These are phyloP conservation scores for Neurospora africana DNA, from an alignment of 495 filamentous ascomycete species.

Conservation along the genomic window DNA sequence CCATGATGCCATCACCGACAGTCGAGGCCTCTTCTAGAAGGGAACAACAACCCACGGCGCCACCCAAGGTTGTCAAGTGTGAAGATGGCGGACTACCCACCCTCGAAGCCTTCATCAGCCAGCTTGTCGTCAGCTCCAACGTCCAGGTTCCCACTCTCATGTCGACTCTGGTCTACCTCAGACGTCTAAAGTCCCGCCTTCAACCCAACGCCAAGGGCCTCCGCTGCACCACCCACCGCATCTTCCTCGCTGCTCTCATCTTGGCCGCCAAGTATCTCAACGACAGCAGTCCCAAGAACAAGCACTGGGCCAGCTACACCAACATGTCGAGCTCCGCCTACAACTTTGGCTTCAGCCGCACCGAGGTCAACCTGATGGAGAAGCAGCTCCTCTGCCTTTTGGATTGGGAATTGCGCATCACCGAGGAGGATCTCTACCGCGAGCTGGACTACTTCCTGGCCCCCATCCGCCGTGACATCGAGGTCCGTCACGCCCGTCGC, in stretches of 20 bases:
- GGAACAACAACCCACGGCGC: slow-evolving; percentile 58
- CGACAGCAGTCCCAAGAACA: slow-evolving; percentile 98
- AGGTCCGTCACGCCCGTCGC: slow-evolving; percentile 30
- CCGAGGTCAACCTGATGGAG: slow-evolving; percentile 98
- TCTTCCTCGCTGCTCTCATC: slow-evolving; percentile 90
- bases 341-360: slow-evolving; percentile 81
- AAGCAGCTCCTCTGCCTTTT: slow-evolving; percentile 90
- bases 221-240: slow-evolving; percentile 93
- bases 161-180: slow-evolving; percentile 89
- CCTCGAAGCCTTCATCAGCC: slow-evolving; percentile 81
- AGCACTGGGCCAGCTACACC: slow-evolving; percentile 96
- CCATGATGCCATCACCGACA: slow-evolving; percentile 31
- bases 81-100: slow-evolving; percentile 52
- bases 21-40: slow-evolving; percentile 4
- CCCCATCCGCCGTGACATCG: slow-evolving; percentile 54
- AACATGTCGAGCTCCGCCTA: slow-evolving; percentile 55
- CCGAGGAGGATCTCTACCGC: slow-evolving; percentile 69
- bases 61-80: slow-evolving; percentile 40
- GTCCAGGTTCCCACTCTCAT: slow-evolving; percentile 96
- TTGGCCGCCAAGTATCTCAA: slow-evolving; percentile 94
- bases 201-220: slow-evolving; percentile 94
- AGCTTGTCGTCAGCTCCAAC: slow-evolving; percentile 81
- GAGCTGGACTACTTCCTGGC: slow-evolving; percentile 83
- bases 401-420: slow-evolving; percentile 85
- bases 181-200: slow-evolving; percentile 67